Base-by-base conservation (phyloP, 1,284 basidiomycete species). In the Phylloboletellus chloephorus region DNA sequence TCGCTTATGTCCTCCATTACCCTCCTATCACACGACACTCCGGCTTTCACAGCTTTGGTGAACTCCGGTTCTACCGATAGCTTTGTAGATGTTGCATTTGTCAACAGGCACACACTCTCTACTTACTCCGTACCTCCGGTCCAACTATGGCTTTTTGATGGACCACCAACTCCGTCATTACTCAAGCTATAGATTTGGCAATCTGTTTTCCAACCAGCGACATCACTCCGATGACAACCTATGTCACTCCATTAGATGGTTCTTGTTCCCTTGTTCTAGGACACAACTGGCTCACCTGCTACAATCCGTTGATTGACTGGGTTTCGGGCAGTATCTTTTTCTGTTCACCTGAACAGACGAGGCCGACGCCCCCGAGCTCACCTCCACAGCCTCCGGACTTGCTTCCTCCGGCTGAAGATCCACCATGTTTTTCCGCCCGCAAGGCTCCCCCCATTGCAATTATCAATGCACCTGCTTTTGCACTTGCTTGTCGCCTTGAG, bases 261-360 rank as follows among this genome's bases (percentile, higher is more conserved):
- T 31, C 2, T n/a, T n/a, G n/a, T n/a, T n/a, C n/a, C n/a, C n/a
- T n/a, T n/a, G n/a, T n/a, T n/a, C n/a, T n/a, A n/a, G 7, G 17
- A 31, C 30, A 31, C 12, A 9, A 6, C 7, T 22, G 31, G 21
- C 21, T 33, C 8, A 33, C n/a, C 13, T 5, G 10, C 21, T 9
- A 33, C 31, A 33, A 33, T 33, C 31, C 8, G 12, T 33, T 15
- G 13, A 33, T 33, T 33, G 32, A 33, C 16, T 33, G 32, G 32
- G 13, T 33, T 9, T 23, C 7, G 12, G n/a, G 21, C 32, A 33
- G 32, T 9, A 33, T 33, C 4, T 15, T 4, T 0, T 33, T 33
- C 20, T 4, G 7, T 7, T 8, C 5, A 3, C 19, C 19, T 8
- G 2, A n/a, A n/a, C n/a, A n/a, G n/a, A n/a, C n/a, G n/a, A n/a